Conservation (phyloP, 768 basidiomycete species). For the Suillus placidus region DNA sequence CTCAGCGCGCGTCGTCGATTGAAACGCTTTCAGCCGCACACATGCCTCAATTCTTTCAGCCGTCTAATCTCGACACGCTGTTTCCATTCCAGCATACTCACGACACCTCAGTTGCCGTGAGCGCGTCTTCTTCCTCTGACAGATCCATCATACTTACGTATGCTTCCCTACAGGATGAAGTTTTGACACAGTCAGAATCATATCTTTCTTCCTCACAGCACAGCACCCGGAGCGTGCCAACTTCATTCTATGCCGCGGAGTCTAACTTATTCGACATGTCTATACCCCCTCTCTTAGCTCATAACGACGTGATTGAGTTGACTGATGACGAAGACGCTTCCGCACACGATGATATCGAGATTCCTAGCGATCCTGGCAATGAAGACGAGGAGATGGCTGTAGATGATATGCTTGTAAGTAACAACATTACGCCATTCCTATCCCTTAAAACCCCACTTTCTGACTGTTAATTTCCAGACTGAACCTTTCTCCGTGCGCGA, state of each 20-base stretch:
- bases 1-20: conserved; percentile 19
- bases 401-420: conserved; percentile 22
- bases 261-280: conserved; percentile 8
- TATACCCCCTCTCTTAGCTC: conserved; percentile 9
- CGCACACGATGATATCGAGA: neutral
- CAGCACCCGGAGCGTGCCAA: neutral
- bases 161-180: conserved; percentile 6
- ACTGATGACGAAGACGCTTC: conserved; percentile 10
- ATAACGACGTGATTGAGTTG: conserved; percentile 1
- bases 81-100: conserved; percentile 8
- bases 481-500: neutral
- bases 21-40: conserved; percentile 11
- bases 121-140: conserved; percentile 4
- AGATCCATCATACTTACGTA: conserved; percentile 1
- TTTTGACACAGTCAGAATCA: neutral
- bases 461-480: conserved; percentile 8
- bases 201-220: conserved; percentile 10
- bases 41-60: conserved; percentile 13
- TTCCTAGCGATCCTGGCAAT: conserved; percentile 19
- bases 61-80: conserved; percentile 13
- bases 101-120: conserved; percentile 18
- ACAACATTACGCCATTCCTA: neutral
- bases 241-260: conserved; percentile 14
- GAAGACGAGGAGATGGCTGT: conserved; percentile 23
- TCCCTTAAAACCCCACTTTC: neutral